Evolutionary conservation across 2,329 filamentous ascomycete genomes (phyloP).

Genomic region (Fusarium nodosum): DNA sequence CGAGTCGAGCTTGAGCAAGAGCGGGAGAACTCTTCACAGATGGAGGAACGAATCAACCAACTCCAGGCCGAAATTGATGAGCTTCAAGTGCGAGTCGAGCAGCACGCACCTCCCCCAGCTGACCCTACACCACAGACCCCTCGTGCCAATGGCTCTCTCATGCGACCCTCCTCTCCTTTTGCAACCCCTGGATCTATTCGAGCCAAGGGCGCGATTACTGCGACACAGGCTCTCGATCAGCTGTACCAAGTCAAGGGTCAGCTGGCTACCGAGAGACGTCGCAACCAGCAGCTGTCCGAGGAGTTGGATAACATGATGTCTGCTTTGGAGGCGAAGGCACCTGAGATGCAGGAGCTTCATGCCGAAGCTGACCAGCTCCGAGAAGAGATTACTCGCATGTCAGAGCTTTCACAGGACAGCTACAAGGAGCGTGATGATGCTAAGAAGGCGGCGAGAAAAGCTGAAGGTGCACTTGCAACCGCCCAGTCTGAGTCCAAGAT

Average conservation of each 20-base stretch:
- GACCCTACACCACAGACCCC: slow-evolving; percentile 72
- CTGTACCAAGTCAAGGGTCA: slow-evolving; percentile 77
- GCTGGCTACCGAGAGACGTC: slow-evolving; percentile 79
- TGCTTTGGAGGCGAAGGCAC: slow-evolving; percentile 86
- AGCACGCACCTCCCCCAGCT: slow-evolving; percentile 54
- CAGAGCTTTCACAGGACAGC: slow-evolving; percentile 84
- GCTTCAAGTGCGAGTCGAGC: slow-evolving; percentile 64
- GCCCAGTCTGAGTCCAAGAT: slow-evolving; percentile 80
- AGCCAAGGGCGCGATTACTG: slow-evolving; percentile 68
- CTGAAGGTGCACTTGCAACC: slow-evolving; percentile 77
- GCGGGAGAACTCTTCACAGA: slow-evolving; percentile 60
- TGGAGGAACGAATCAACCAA: slow-evolving; percentile 64
- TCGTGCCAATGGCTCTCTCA: slow-evolving; percentile 67
- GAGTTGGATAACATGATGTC: slow-evolving; percentile 89
- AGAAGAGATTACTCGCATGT: slow-evolving; percentile 86
- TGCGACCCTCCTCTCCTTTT: slow-evolving; percentile 71
- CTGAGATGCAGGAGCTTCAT: slow-evolving; percentile 88
- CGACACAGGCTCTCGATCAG: slow-evolving; percentile 74
- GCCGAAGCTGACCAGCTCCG: slow-evolving; percentile 85
- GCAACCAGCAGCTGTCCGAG: slow-evolving; percentile 78
- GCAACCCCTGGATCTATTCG: slow-evolving; percentile 69
- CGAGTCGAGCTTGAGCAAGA: slow-evolving; percentile 70
- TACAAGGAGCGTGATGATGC: slow-evolving; percentile 84
- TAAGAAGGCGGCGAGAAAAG: slow-evolving; percentile 82
- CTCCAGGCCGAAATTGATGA: slow-evolving; percentile 68